A percentile compares a stretch with the other conserved stretches of the same genome.
These are phyloP conservation scores for Oxyria digyna DNA, from an alignment of 148 eudicot genomes.

Conservation along the genomic window DNA sequence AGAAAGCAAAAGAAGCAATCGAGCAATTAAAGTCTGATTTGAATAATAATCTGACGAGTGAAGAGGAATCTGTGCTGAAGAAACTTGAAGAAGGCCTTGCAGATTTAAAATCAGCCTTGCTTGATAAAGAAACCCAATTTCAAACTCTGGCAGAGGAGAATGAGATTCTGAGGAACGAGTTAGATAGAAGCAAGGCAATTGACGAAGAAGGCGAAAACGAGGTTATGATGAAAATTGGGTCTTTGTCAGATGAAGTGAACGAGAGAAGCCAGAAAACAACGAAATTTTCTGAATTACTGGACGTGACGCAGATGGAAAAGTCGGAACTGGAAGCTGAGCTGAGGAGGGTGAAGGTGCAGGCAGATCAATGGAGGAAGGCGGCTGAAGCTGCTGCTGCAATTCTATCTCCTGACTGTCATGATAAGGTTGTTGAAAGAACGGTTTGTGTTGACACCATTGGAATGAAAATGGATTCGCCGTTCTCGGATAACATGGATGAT, in stretches of 20 bases:
- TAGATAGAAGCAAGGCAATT: constrained; percentile 12
- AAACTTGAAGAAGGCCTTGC: constrained; percentile 27
- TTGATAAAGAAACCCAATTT: constrained; percentile 46
- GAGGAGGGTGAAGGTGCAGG: constrained; percentile 68
- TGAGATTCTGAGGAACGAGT: constrained; percentile 42
- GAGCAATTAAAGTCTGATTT: constrained; percentile 42
- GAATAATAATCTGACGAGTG: constrained; percentile 18
- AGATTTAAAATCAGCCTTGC: constrained; percentile 25
- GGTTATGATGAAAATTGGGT: constrained; percentile 44
- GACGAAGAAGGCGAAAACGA: constrained; percentile 50
- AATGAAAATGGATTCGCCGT: constrained; percentile 53
- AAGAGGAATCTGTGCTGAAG: constrained; percentile 29
- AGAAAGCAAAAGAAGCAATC: constrained; percentile 24
- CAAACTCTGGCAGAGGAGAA: constrained; percentile 44
- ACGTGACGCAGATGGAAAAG: constrained; percentile 49
- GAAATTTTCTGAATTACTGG: constrained; percentile 46
- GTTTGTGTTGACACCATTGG: constrained; percentile 49
- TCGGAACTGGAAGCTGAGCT: constrained; percentile 64
- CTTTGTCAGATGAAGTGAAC: constrained; percentile 60
- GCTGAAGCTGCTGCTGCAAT: constrained; percentile 95
- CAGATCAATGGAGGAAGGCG: constrained; percentile 90
- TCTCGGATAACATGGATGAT: constrained; percentile 57
- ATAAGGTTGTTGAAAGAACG: constrained; percentile 42
- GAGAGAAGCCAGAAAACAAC: constrained; percentile 36
- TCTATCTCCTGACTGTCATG: constrained; percentile 38